phyloP scores from a whole-genome alignment of 2,329 filamentous ascomycete genomes.

The Periconia sp. region DNA sequence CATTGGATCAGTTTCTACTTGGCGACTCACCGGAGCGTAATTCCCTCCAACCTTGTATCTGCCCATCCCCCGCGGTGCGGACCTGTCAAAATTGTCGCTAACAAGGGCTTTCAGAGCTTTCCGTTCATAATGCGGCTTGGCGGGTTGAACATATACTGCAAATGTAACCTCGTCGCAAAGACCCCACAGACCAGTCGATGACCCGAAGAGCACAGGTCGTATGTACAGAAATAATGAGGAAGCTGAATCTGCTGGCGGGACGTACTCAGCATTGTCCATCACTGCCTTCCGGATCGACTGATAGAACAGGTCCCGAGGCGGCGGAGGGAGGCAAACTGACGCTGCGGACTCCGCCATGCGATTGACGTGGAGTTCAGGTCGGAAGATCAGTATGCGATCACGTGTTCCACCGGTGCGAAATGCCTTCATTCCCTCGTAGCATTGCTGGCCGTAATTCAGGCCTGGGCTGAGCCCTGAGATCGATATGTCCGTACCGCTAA shows the following conservation, averaged over 20 bases:
- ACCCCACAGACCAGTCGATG: conserved; percentile 82
- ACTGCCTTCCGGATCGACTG: conserved; percentile 62
- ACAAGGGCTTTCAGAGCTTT: conserved; percentile 86
- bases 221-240: conserved; percentile 93
- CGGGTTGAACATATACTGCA: conserved; percentile 84
- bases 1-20: conserved; percentile 68
- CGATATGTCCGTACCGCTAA: conserved; percentile 79
- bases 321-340: not conserved
- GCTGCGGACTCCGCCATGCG: not conserved
- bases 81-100: conserved; percentile 88
- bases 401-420: conserved; percentile 60
- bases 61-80: conserved; percentile 85
- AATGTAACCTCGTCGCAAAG: conserved; percentile 89
- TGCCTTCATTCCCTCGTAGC: conserved; percentile 97
- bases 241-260: conserved; percentile 86
- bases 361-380: not conserved
- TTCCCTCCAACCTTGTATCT: conserved; percentile 92
- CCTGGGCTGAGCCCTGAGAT: conserved; percentile 95
- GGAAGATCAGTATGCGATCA: conserved; percentile 27
- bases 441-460: conserved; percentile 94
- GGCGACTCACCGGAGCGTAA: conserved; percentile 79
- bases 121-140: conserved; percentile 88
- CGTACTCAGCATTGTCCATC: conserved; percentile 82
- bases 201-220: conserved; percentile 84
- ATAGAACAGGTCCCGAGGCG: not conserved